Evolutionary conservation across 192 early-diverging fungal species (phyloP), one percentile per base, ranked within the genome.

Genomic region (Gigaspora rosea): DNA sequence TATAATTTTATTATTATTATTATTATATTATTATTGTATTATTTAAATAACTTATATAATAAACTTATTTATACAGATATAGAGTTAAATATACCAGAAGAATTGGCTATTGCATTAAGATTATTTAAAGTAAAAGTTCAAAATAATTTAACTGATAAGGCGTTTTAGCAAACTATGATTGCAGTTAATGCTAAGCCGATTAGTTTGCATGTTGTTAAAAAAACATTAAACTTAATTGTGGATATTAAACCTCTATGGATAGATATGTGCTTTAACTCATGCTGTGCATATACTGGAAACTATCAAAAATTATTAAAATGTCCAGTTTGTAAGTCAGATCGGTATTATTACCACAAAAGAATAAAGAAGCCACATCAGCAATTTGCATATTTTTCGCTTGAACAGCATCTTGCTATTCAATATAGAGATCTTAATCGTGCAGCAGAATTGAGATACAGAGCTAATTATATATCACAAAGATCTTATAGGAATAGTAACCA

Each of bases 71-170:
- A 7, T 41, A 41, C 3, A 41, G 41, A 41, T 41, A 41, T 41
- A 41, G 0, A 41, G 41, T 41, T 41, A 41, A 2, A 41, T 41
- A 41, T 62, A 62, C 9, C 59, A 18, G 27, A 62, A 32, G 27
- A 62, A 4, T 35, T 62, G 27, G 27, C 32, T 32, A 4, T 13
- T 0, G 59, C 27, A 33, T 62, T 62, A 62, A 20, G 27, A 7
- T 32, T 62, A 13, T 62, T 62, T 62, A 32, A 62, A 62, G 22
- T 62, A 4, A 62, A 62, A 32, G 10, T 62, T 62, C 59, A 27
- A 33, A 22, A 32, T 32, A 67, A 67, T 67, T 20, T 67, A 67
- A 67, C 65, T 12, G 41, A 67, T 67, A 10, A 67, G 7, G 41
- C 41, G 16, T 67, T 67, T 48, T 15, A 22, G 5, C 41, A 47